Percentiles rank a stretch among this genome's conserved stretches.
Conservation (phyloP, 176 grass and related monocot species). For the Rhynchospora breviuscula region DNA sequence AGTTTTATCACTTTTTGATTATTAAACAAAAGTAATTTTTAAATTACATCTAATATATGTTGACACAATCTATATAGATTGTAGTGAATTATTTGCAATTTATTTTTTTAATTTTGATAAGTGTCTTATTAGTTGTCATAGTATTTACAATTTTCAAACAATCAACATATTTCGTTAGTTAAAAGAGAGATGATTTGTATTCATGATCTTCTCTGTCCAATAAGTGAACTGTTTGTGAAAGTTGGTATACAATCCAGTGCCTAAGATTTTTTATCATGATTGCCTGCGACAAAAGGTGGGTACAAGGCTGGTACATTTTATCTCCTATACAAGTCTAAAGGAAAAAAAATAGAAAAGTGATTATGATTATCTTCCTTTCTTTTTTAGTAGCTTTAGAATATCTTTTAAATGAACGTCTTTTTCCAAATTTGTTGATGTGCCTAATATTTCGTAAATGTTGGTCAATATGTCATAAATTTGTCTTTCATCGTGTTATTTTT, state of each 20-base stretch:
- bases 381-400: neutral
- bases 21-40: no score
- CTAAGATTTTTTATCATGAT: conserved; percentile 22
- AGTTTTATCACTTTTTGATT: no score
- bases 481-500: neutral
- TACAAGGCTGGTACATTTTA: neutral
- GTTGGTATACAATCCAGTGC: conserved; percentile 1
- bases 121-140: no score
- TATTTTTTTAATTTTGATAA: no score
- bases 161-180: neutral
- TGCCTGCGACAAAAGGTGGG: neutral
- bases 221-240: neutral
- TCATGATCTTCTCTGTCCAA: neutral
- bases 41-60: no score
- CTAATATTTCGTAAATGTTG: neutral
- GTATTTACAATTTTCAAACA: neutral
- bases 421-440: neutral
- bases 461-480: neutral
- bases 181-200: neutral
- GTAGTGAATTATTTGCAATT: no score
- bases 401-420: neutral
- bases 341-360: neutral
- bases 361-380: neutral
- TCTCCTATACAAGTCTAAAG: neutral
- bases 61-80: no score